These are phyloP conservation scores for Sarocladium strictum DNA, from an alignment of 2,329 filamentous ascomycete genomes.

Conservation along the genomic window DNA sequence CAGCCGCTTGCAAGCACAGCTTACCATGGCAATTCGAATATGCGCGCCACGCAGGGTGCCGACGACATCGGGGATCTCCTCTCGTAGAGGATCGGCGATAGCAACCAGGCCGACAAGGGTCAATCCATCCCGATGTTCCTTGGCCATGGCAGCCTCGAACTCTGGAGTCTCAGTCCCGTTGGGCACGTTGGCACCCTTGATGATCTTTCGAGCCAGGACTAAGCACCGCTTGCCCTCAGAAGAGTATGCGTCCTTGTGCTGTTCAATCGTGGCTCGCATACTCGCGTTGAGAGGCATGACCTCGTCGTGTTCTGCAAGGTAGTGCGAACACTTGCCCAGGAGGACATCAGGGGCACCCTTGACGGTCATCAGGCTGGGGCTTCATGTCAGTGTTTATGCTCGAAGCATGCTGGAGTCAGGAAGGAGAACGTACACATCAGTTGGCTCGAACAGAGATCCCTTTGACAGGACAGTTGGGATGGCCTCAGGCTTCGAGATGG, in stretches of 20 bases:
- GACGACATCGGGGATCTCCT: conserved; percentile 64
- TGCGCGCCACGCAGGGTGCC: conserved; percentile 62
- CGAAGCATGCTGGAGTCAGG: neutral
- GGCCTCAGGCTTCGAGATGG: conserved; percentile 29
- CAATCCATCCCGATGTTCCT: conserved; percentile 50
- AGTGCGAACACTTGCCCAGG: conserved; percentile 54
- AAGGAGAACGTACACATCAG: conserved; percentile 28
- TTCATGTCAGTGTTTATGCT: neutral
- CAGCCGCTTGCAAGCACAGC: neutral
- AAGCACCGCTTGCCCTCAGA: conserved; percentile 62
- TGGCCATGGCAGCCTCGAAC: conserved; percentile 49
- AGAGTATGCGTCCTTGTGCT: conserved; percentile 63
- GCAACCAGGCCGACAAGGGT: conserved; percentile 69
- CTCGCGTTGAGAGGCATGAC: conserved; percentile 41
- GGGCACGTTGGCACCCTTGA: conserved; percentile 35
- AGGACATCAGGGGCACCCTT: conserved; percentile 75
- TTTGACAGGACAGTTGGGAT: conserved; percentile 30
- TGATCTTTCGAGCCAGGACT: conserved; percentile 55
- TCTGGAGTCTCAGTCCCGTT: conserved; percentile 35
- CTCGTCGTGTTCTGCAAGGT: conserved; percentile 50
- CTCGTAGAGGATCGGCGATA: conserved; percentile 71
- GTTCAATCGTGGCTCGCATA: conserved; percentile 42
- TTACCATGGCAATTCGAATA: conserved; percentile 71
- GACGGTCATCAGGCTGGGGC: conserved; percentile 57
- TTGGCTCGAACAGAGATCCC: conserved; percentile 26